A percentile compares a stretch with the other conserved stretches of the same genome.
Evolutionary conservation across 78 protist species (phyloP).

Genomic region (Dictyostelium intermedium): DNA sequence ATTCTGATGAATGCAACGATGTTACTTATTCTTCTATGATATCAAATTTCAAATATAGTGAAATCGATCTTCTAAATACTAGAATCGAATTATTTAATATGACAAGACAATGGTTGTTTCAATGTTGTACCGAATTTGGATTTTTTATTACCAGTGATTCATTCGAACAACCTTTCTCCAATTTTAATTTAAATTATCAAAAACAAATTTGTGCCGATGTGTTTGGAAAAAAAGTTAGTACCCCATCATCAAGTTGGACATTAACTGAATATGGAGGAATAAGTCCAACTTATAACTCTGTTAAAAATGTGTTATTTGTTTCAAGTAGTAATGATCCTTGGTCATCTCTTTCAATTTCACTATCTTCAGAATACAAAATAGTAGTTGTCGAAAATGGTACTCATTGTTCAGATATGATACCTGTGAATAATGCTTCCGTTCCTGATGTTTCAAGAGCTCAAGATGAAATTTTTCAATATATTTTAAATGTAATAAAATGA

Average conservation of each 20-base stretch:
- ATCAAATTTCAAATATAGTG: not conserved
- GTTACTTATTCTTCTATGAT: not conserved
- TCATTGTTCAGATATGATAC: not conserved
- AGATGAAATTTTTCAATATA: not conserved
- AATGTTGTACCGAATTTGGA: not conserved
- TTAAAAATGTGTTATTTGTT: not conserved
- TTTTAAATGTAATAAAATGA: not conserved
- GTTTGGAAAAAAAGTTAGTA: not conserved
- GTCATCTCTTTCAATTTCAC: not conserved
- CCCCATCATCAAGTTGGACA: not conserved
- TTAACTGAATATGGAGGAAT: not conserved
- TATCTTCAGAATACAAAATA: not conserved
- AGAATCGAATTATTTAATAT: not conserved
- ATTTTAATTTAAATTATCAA: not conserved
- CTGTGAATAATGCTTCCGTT: not conserved
- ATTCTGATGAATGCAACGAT: not conserved
- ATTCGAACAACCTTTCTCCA: not conserved
- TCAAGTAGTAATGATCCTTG: not conserved
- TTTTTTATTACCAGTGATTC: not conserved
- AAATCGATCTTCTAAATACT: not conserved
- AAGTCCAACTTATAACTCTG: not conserved
- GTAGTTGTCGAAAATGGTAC: not conserved
- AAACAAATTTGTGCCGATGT: not conserved
- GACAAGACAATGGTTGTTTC: not conserved
- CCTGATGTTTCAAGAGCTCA: not conserved